Evolutionary conservation across 306 rosid species (phyloP), one percentile per base, ranked within the genome.

Genomic region (Pterocarpus macrocarpus): DNA sequence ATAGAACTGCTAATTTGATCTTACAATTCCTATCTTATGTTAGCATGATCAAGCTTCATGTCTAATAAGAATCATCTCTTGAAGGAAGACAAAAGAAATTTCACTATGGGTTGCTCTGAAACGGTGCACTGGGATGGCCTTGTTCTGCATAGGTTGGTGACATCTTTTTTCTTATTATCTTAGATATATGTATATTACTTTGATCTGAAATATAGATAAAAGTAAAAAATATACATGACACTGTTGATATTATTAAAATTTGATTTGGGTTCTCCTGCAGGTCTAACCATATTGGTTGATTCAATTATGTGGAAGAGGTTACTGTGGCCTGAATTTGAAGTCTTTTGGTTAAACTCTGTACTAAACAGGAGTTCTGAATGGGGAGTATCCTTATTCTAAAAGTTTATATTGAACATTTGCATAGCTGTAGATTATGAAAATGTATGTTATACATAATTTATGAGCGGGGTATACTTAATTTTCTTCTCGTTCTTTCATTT

Each of bases 321-420:
- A 35, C 59, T 90, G 83, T 95, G 99, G 99, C 99, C 99, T 76
- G 99, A 95, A 87, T 91, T 95, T 86, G 95, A 95, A 87, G 99
- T 95, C 72, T 80, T 95, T 69, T 95, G 97, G 97, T 95, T 95
- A 89, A 95, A 95, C 89, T 92, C 97, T 70, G 94, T 92, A 68
- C 88, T 90, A 57, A 95, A 95, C 90, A 94, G 90, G 83, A 95
- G 98, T 84, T 91, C 97, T 61, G 94, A 90, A 64, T 95, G 99
- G 98, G 98, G 98, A 22, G 98, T 95, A 95, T 95, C 98, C 98
- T 88, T 78, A 10, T 11, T 41, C 45, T 67, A 39, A 14, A 38
- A 17, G 12, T 59, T 65, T 50, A 45, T 49, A 11, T 72, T 67
- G 41, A 33, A 56, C 43, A 39, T 57, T 16, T 39, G 45, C 8